Conservation (phyloP, 2,329 filamentous ascomycete species). For the Annulohypoxylon truncatum region DNA sequence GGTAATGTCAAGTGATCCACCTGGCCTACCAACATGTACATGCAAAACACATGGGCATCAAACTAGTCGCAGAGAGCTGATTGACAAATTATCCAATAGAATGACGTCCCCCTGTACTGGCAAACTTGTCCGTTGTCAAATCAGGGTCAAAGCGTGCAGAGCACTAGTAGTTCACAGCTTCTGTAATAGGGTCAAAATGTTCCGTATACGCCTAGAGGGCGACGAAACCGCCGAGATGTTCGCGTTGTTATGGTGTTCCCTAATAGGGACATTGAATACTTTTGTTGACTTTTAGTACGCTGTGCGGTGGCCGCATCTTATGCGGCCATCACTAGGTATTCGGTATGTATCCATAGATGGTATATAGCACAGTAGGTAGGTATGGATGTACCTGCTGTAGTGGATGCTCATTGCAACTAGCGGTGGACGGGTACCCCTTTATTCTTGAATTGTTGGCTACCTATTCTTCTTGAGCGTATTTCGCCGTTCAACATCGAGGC, state of each 20-base stretch:
- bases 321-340: constrained; percentile 33
- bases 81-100: constrained; percentile 34
- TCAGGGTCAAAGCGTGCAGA: constrained; percentile 40
- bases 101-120: constrained; percentile 23
- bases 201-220: constrained; percentile 19
- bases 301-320: constrained; percentile 30
- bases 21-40: constrained; percentile 33
- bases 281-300: constrained; percentile 25
- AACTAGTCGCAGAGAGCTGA: constrained; percentile 42
- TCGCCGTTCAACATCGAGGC: neutral
- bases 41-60: constrained; percentile 45
- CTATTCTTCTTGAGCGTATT: constrained; percentile 14
- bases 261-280: constrained; percentile 26
- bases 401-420: constrained; percentile 31
- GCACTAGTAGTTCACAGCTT: constrained; percentile 28
- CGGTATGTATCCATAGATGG: neutral
- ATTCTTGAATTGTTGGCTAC: constrained; percentile 9
- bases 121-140: constrained; percentile 26
- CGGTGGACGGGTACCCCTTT: constrained; percentile 34
- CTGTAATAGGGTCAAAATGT: constrained; percentile 29
- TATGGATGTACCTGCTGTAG: neutral
- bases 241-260: constrained; percentile 17
- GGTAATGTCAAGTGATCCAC: constrained; percentile 42
- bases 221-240: constrained; percentile 7
- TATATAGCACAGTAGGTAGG: neutral